phyloP scores from a whole-genome alignment of 257 asterid genomes.

The Primulina tabacum region DNA sequence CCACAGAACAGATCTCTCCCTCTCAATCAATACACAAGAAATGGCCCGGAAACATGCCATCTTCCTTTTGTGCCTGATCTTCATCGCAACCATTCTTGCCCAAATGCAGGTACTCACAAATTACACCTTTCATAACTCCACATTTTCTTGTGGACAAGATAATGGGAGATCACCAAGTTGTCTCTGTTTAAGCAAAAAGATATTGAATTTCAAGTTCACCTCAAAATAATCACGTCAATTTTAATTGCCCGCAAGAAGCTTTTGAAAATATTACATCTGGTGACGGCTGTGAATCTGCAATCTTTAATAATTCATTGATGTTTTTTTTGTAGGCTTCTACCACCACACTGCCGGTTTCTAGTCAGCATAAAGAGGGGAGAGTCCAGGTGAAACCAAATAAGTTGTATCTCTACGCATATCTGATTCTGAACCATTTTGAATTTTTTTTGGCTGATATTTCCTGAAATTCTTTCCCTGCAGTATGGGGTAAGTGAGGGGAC shows the following conservation, averaged over 20 bases:
- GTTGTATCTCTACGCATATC: too few species aligned
- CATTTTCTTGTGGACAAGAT: background rate
- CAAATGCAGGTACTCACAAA: conserved; percentile 40
- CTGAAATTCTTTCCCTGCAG: conserved; percentile 31
- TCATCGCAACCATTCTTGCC: conserved; percentile 30
- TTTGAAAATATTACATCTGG: background rate
- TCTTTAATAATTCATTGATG: background rate
- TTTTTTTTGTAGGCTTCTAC: conserved; percentile 33
- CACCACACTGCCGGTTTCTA: conserved; percentile 24
- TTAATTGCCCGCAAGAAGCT: too few species aligned
- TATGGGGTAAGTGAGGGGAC: conserved; percentile 51
- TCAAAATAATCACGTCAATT: too few species aligned
- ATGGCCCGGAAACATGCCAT: conserved; percentile 35
- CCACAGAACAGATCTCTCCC: conserved; percentile 18
- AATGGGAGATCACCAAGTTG: background rate
- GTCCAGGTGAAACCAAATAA: conserved; percentile 29
- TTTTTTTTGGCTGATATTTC: conserved; percentile 11
- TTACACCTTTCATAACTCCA: background rate
- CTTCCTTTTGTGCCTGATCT: conserved; percentile 33
- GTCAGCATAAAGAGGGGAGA: conserved; percentile 26
- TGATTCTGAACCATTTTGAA: too few species aligned
- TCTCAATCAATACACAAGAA: conserved; percentile 15
- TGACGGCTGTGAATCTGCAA: too few species aligned
- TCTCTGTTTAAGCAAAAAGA: background rate
- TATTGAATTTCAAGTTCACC: background rate